Evolutionary conservation across 108 stramenopile species (phyloP).

Genomic region (Schizochytrium sp.): DNA sequence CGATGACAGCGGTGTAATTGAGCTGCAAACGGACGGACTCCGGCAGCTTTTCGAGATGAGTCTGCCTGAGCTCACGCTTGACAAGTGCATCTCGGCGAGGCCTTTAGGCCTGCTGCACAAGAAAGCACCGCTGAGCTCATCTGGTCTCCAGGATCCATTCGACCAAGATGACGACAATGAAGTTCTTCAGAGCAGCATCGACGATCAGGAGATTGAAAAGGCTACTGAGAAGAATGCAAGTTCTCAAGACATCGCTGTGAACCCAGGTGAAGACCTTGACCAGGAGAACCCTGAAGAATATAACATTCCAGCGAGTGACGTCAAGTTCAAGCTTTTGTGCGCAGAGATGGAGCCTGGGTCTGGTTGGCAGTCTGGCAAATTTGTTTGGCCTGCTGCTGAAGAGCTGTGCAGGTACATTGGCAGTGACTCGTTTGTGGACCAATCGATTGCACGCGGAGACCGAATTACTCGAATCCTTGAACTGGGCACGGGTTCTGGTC

Average conservation of each 20-base stretch:
- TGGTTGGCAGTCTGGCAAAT: constrained; percentile 14
- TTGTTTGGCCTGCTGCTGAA: constrained; percentile 29
- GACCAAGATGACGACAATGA: neutral
- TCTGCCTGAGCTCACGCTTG: neutral
- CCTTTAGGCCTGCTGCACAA: neutral
- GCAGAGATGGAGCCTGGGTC: constrained; percentile 2
- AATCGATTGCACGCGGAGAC: neutral
- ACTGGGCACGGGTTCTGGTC: constrained; percentile 42
- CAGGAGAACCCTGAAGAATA: neutral
- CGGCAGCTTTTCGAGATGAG: constrained; percentile 60
- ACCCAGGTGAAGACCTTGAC: neutral
- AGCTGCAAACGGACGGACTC: neutral
- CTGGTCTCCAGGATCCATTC: neutral
- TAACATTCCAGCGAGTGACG: neutral
- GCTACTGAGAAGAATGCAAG: too few species aligned
- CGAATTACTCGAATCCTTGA: neutral
- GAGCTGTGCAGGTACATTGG: constrained; percentile 5
- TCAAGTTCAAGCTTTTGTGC: constrained; percentile 9
- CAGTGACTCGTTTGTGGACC: neutral
- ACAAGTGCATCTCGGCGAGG: neutral
- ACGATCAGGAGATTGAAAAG: too few species aligned
- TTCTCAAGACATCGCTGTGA: too few species aligned
- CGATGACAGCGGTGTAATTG: neutral
- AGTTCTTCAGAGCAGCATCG: too few species aligned
- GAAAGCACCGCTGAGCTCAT: neutral